A percentile compares a stretch with the other conserved stretches of the same genome.
Conservation (phyloP, 2,329 filamentous ascomycete species). For the Beauveria pseudobassiana region DNA sequence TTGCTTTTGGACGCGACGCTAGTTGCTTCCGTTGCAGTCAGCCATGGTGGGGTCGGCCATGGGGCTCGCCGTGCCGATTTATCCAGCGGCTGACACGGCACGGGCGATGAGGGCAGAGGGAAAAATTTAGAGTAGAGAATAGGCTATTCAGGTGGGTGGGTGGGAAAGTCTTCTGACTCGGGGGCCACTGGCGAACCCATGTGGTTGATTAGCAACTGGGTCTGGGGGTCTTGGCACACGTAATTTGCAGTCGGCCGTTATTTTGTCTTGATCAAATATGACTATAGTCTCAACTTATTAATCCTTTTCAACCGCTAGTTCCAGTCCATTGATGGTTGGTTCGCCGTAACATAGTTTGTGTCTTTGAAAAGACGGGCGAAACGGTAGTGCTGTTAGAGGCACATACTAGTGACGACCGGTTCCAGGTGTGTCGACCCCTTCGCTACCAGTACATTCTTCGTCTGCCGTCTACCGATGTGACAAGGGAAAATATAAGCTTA, state of each 20-base stretch:
- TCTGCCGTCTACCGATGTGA: neutral
- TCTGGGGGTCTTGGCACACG: too few species aligned
- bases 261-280: too few species aligned
- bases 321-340: too few species aligned
- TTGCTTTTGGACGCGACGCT: slow-evolving; percentile 8
- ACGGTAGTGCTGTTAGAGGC: neutral
- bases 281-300: too few species aligned
- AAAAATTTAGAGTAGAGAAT: neutral
- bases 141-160: too few species aligned
- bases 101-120: neutral
- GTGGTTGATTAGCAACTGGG: too few species aligned
- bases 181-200: too few species aligned
- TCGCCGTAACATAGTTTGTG: too few species aligned
- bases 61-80: slow-evolving; percentile 11
- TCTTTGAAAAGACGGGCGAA: neutral
- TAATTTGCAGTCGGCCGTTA: too few species aligned
- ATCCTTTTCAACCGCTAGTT: too few species aligned
- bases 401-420: neutral
- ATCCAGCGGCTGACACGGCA: slow-evolving; percentile 14
- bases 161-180: too few species aligned
- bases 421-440: neutral
- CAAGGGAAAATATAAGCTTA: slow-evolving; percentile 9
- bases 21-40: neutral
- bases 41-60: neutral
- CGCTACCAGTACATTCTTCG: neutral